Evolutionary conservation across 805 yeast genomes (phyloP), one percentile per base, ranked within the genome.

Genomic region (Debaryomyces prosopidis): DNA sequence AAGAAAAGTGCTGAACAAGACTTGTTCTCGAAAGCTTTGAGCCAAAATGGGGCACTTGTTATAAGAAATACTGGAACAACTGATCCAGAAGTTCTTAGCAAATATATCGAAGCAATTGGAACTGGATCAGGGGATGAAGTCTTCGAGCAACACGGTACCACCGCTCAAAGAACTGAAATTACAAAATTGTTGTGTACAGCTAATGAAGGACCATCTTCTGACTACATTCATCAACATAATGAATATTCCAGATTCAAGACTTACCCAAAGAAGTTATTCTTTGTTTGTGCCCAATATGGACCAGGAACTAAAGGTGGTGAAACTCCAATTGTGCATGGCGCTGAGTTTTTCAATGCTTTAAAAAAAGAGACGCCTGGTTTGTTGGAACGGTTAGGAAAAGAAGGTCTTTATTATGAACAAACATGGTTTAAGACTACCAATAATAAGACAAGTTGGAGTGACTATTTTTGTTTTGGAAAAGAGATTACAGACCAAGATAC

Each of bases 321-420:
- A 31, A 65, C 70, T 15, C 70, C 71, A 14, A 47, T 66, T 8
- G 65, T 52, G 9, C 69, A 65, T 45, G 68, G 66, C 6, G 64
- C 60, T 5, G 71, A 66, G 37, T 42, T 62, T 4, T 65, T 59
- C 44, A 50, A 60, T 2, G 37, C 28, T 4, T 32, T 63, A 12
- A 30, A 48, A 5, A 37, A 50, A 16, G 42, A 46, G 19, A 43
- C 42, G 6, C 69, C 69, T 0, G 56, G 55, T 10, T 47, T 57
- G 17, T 34, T 59, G 12, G 35, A 51, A 14, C 52, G 56, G 11
- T 42, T 67, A 12, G 50, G 54, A 1, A 37, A 46, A 14, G 47
- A 48, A 18, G 68, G 68, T 4, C 44, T 66, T 6, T 55, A 50
- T 23, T 53, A 58, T 43, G 44, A 50, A 11, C 70, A 67, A 42